These are phyloP conservation scores for Neotropicomus parvogracilis DNA, from an alignment of 1,284 basidiomycete genomes.

Conservation along the genomic window DNA sequence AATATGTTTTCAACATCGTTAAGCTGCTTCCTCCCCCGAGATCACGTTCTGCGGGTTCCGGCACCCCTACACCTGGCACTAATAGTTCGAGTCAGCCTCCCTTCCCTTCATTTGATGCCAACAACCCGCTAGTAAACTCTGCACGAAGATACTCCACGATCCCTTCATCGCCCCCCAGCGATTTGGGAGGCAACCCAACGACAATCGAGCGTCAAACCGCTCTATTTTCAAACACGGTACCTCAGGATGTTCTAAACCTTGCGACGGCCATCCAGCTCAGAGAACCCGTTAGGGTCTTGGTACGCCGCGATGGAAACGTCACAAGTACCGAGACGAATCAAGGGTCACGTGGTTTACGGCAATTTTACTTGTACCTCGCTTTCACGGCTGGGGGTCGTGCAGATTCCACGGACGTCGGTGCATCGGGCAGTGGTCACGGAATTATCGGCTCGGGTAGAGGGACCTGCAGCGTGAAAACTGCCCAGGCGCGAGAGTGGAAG, in stretches of 20 bases:
- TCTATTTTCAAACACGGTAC: constrained; percentile 92
- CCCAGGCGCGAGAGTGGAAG: constrained; percentile 94
- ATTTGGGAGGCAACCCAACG: constrained; percentile 32
- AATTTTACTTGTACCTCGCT: constrained; percentile 90
- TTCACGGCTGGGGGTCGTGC: constrained; percentile 81
- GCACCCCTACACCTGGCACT: constrained; percentile 39
- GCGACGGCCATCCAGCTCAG: constrained; percentile 84
- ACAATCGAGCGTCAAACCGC: constrained; percentile 88
- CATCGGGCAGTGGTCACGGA: constrained; percentile 66
- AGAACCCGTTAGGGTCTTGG: constrained; percentile 93
- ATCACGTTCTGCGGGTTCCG: constrained; percentile 53
- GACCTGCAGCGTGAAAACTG: constrained; percentile 75
- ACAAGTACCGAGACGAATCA: constrained; percentile 67
- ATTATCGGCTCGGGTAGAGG: constrained; percentile 88
- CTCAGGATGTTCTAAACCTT: constrained; percentile 90
- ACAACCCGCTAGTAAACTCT: constrained; percentile 39
- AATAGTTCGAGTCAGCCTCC: constrained; percentile 37
- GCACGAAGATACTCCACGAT: constrained; percentile 59
- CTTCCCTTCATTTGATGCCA: constrained; percentile 53
- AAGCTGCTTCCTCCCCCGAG: constrained; percentile 84
- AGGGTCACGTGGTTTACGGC: constrained; percentile 80
- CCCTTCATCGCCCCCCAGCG: constrained; percentile 43
- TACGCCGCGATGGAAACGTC: constrained; percentile 89
- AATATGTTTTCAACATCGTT: constrained; percentile 90
- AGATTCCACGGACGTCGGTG: constrained; percentile 48